Evolutionary conservation across 352 stramenopile species (phyloP).

Genomic region (Globisporangium uncinulatum): DNA sequence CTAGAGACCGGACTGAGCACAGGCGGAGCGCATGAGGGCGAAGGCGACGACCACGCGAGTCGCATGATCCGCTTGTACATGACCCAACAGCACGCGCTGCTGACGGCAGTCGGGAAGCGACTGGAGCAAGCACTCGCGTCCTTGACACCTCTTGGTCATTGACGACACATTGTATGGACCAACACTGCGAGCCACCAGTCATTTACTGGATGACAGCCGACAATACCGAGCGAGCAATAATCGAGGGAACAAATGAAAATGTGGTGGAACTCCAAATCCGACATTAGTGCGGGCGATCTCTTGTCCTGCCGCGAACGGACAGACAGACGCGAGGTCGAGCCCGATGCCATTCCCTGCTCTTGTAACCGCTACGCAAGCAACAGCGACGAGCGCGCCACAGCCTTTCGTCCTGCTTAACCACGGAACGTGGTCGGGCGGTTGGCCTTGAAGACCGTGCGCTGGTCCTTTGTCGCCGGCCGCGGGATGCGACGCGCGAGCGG

Average conservation of each 20-base stretch:
- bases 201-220: not conserved
- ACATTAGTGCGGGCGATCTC: constrained; percentile 4
- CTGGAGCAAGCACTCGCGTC: not conserved
- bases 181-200: not conserved
- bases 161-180: no score
- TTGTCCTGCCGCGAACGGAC: not conserved
- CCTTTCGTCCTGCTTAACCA: constrained; percentile 79
- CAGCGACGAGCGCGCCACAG: not conserved
- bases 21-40: no score
- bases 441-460: constrained; percentile 95
- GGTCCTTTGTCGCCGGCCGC: constrained; percentile 92
- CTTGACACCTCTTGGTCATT: no score
- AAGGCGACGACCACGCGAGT: constrained; percentile 6
- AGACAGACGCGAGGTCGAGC: not conserved
- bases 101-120: not conserved
- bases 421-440: constrained; percentile 97
- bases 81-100: constrained; percentile 18
- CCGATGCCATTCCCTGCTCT: not conserved
- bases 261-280: constrained; percentile 9
- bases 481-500: constrained; percentile 96
- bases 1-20: constrained; percentile 3
- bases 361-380: not conserved
- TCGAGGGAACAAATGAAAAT: not conserved
- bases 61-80: constrained; percentile 18
- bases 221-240: not conserved